These are phyloP conservation scores for Jatropha curcas DNA, from an alignment of 345 rosid genomes.

Conservation along the genomic window DNA sequence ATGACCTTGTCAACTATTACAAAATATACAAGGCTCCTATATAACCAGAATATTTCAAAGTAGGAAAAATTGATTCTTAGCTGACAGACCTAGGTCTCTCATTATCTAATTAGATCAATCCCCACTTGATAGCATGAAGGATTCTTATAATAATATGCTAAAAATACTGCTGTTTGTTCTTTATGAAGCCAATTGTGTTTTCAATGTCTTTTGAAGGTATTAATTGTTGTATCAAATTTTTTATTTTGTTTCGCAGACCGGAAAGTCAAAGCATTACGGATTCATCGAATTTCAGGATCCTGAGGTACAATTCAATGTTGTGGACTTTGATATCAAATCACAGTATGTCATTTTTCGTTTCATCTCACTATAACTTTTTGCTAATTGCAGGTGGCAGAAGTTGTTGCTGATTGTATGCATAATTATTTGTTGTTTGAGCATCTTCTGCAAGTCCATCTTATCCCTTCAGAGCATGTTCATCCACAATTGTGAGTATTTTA, in stretches of 20 bases:
- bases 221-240: background rate
- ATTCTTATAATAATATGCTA: background rate
- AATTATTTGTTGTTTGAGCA: conserved; percentile 83
- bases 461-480: conserved; percentile 70
- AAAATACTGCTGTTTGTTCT: background rate
- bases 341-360: background rate
- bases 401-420: conserved; percentile 92
- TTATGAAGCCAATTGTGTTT: background rate
- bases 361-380: conserved; percentile 10
- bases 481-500: conserved; percentile 65
- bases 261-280: conserved; percentile 91
- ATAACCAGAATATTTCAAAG: no score
- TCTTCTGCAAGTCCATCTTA: conserved; percentile 69
- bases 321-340: background rate
- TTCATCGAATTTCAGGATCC: conserved; percentile 79
- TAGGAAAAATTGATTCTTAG: background rate
- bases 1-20: no score
- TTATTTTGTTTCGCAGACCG: conserved; percentile 55
- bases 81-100: background rate
- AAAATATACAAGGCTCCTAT: no score
- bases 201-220: background rate
- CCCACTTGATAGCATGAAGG: background rate
- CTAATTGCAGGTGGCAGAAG: conserved; percentile 73
- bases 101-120: background rate
- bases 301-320: conserved; percentile 42